Base-by-base conservation (phyloP, 2,329 filamentous ascomycete genomes). In the Exophiala alcalophila region DNA sequence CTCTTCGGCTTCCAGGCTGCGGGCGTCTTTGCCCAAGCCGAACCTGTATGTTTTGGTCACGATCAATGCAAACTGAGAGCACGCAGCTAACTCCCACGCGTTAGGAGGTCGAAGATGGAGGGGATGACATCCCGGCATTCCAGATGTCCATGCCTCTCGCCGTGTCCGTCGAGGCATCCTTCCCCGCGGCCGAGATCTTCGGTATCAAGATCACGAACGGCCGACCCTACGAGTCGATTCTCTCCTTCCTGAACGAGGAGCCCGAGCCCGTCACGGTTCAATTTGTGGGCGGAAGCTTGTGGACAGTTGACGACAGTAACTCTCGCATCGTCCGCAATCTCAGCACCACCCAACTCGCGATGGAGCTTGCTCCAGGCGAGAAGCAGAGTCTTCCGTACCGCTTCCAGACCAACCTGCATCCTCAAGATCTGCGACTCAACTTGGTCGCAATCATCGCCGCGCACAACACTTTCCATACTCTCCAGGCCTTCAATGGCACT, bases 131-230 rank as follows among this genome's bases (percentile, higher is more conserved):
- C n/a, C n/a, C n/a, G n/a, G n/a, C n/a, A n/a, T n/a, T n/a, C n/a
- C n/a, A n/a, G n/a, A n/a, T n/a, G n/a, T n/a, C n/a, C n/a, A n/a
- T n/a, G n/a, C 74, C 68, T 49, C 63, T 80, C 47, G 71, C 71
- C 44, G 73, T 83, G 54, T 66, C 68, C 40, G 70, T 79, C 51
- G 68, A 72, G 37, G 71, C 78, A 44, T 71, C 73, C 23, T 83
- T 83, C 66, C 80, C 80, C 20, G 67, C 78, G 53, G 72, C 77
- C 45, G 87, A 94, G 72, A 83, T 94, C 67, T 92, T 96, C 58
- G 92, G 91, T 59, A 81, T 97, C 58, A 95, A 94, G 78, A 81
- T 97, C 57, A 79, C 97, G 73, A 98, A 98, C 65, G 88, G 89
- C 61, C 83, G 84, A 54, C 80, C 88, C 28, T 95, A 89, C 52